Base-by-base conservation (phyloP, 108 stramenopile species). In the Skeletonema menzelii region DNA sequence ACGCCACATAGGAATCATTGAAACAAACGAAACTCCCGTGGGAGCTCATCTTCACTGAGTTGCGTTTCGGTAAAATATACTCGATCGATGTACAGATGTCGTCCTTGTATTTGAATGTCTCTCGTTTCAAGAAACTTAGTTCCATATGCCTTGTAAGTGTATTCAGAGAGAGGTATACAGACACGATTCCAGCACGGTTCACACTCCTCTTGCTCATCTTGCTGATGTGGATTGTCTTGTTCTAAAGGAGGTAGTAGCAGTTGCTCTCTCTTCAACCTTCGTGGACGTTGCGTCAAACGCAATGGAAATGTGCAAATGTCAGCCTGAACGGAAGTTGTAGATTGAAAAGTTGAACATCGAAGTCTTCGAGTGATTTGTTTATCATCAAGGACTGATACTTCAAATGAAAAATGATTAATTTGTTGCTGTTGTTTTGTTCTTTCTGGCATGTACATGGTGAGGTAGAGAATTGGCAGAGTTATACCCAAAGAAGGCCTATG, bases 101-200 rank as follows among this genome's bases (percentile, higher is more conserved):
- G 27, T 53, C 20, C 49, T 31, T 61, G 59, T 31, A 75, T 75
- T 47, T 49, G 66, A 17, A 67, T 46, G 13, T 32, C 46, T 49
- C 17, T 17, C 0, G 59, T 67, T 59, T 75, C 65, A 4, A 59
- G n/a, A 28, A 66, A 30, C 12, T 65, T 47, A 1, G 65, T 75
- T 14, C 65, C 73, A 46, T 66, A 59, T 20, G 65, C 58, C 14
- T 65, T 56, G 15, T 47, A 6, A 12, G 55, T 73, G 37, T 65
- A 65, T 30, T 64, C 55, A 22, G 55, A 20, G 2, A 65, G 56
- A 14, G 53, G 72, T 13, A 73, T n/a, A 42, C 19, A 64, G 26
- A 64, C 17, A 26, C 72, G 46, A 27, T 73, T 73, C 72, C 72
- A 73, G 72, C 72, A 73, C 7, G 71, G 27, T 47, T 72, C 20